Base-by-base conservation (phyloP, 2,329 filamentous ascomycete genomes). In the Diplodia seriata region DNA sequence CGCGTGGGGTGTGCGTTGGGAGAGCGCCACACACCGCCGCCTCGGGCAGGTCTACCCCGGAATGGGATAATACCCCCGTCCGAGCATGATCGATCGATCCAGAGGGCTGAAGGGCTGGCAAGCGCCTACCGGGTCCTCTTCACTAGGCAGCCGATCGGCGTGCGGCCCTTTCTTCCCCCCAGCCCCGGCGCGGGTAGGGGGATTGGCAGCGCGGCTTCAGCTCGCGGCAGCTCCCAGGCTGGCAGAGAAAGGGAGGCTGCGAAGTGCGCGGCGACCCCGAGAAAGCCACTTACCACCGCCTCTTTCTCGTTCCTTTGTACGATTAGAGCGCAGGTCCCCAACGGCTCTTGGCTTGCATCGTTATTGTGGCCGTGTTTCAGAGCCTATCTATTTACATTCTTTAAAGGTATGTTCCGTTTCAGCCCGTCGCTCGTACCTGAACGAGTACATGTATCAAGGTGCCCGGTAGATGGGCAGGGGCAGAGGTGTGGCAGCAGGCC, bases 31-130 rank as follows among this genome's bases (percentile, higher is more conserved):
- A 29, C 23, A 15, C 23, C 38, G 18, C 18, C 40, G 12, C 23
- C 43, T 47, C 18, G 36, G 36, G 36, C 36, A 11, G 33, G 40
- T n/a, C 33, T 49, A 26, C 40, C 57, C 18, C 11, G 57, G 40
- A 49, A 62, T 20, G 40, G 57, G 57, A 43, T 62, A 49, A 62
- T 23, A 18, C 57, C 47, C 57, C 57, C 57, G 57, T 43, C 40
- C 57, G 8, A 20, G 43, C 43, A 31, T 29, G 15, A 62, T 62
- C 40, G 57, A 29, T 31, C 57, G 57, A 62, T 62, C 57, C 40
- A 62, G 26, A 47, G 57, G 18, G 57, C 26, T 50, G 57, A 62
- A 31, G 36, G 36, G 23, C 40, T 47, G 18, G 15, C 40, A 38
- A 33, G 54, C 54, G 55, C 20, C 43, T 38, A 20, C 55, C 33